Evolutionary conservation across 805 yeast genomes (phyloP), one percentile per base, ranked within the genome.

Genomic region (Yarrowia divulgata): DNA sequence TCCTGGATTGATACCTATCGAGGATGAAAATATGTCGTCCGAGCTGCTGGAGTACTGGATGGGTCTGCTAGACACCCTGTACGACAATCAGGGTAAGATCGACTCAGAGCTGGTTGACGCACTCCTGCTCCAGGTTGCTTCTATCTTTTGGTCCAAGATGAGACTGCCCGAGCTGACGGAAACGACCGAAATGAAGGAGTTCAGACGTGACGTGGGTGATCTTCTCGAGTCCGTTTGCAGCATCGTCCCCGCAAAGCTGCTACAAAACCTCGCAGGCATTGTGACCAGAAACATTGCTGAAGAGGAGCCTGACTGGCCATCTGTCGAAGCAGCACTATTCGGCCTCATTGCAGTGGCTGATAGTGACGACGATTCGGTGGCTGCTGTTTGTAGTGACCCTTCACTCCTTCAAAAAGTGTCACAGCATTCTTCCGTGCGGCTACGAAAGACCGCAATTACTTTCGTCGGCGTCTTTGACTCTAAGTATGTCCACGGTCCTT

Each of bases 181-280:
- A 9, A 37, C 68, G 12, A 23, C 57, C 8, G 96, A 89, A 72
- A 91, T 93, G 74, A 78, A 79, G 29, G 83, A 86, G 34, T 94
- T 87, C 77, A 83, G 98, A 73, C 79, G 85, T 40, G 94, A 90
- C 71, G 89, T 90, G 10, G 85, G 89, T 0, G 98, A 95, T 73
- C 81, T 93, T 46, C 85, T 91, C 72, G 95, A 92, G 68, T 81
- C 86, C 0, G 78, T 89, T 1, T 91, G 89, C 80, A 85, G 92
- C 0, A 80, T 90, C 6, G 81, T 91, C 45, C 91, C 90, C 46
- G 68, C 77, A 0, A 79, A 82, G 1, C 76, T 91, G 45, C 85
- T 85, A 71, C 79, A 80, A 5, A 81, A 78, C 23, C 76, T 90
- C 37, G 74, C 75, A 12, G 42, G 49, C 8, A 70, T 71, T 8